phyloP scores from a whole-genome alignment of 1,284 basidiomycete genomes.

The Chalciporus piperatoides region DNA sequence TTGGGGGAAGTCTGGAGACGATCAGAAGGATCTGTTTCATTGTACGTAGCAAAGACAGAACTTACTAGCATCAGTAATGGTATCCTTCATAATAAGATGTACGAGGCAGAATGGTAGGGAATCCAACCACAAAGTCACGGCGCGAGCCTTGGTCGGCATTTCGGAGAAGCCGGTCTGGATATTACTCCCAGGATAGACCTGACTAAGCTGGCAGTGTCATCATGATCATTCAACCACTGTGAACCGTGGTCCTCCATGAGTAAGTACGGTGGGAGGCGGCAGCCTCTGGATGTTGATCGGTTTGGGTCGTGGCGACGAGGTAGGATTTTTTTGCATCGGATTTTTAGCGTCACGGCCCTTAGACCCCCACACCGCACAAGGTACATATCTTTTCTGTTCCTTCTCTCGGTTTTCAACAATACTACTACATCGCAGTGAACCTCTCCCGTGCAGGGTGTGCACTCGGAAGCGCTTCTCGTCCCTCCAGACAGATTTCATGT shows the following conservation, averaged over 20 bases:
- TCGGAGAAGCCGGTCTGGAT: not conserved
- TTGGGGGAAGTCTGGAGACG: slow-evolving; percentile 62
- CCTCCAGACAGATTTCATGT: no score
- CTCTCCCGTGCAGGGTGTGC: no score
- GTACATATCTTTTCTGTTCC: not conserved
- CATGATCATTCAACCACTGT: no score
- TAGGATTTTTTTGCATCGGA: not conserved
- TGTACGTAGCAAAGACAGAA: slow-evolving; percentile 4
- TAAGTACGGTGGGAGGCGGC: not conserved
- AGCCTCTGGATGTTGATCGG: not conserved
- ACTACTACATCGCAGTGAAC: no score
- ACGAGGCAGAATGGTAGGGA: not conserved
- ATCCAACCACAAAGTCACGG: not conserved
- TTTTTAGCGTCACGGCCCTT: not conserved
- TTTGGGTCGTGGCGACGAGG: not conserved
- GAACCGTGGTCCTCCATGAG: not conserved
- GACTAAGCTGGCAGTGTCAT: no score
- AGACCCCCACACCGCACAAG: not conserved
- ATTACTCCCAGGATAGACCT: not conserved
- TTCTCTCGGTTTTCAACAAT: no score
- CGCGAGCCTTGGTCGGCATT: not conserved
- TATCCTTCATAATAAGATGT: slow-evolving; percentile 24
- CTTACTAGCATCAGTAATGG: slow-evolving; percentile 30
- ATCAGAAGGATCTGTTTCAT: not conserved
- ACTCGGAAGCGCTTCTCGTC: no score